Evolutionary conservation across 225 moss, liverwort and hornwort species (phyloP).

Genomic region (Bryum argenteum): DNA sequence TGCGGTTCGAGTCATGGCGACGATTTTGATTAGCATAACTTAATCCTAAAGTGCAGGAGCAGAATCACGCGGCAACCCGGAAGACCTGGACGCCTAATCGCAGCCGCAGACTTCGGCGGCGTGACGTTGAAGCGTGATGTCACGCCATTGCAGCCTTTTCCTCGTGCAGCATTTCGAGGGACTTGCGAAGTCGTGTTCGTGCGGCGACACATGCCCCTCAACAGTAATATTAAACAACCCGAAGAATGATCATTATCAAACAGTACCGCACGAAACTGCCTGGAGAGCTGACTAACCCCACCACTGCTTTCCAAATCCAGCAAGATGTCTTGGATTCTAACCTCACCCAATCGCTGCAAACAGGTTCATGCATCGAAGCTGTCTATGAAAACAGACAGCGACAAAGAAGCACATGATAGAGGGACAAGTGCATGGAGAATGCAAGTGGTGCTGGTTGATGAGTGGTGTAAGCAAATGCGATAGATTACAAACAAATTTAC

Average conservation of each 20-base stretch:
- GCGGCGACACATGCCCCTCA: too few relatives aligned
- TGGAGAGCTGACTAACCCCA: too few relatives aligned
- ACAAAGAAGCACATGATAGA: background rate
- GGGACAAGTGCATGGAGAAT: too few relatives aligned
- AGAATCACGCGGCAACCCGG: background rate
- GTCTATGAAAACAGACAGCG: background rate
- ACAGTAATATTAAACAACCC: too few relatives aligned
- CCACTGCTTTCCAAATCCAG: background rate
- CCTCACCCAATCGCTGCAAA: too few relatives aligned
- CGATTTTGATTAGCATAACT: too few relatives aligned
- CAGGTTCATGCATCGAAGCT: too few relatives aligned
- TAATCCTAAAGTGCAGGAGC: background rate
- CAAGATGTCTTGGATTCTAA: too few relatives aligned
- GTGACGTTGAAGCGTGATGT: conserved; percentile 16
- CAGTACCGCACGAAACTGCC: too few relatives aligned
- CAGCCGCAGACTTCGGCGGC: background rate
- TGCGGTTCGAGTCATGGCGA: background rate
- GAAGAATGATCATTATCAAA: too few relatives aligned
- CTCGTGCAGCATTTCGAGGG: background rate
- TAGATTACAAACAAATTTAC: conserved; percentile 26
- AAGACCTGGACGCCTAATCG: background rate
- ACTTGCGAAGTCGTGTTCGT: too few relatives aligned
- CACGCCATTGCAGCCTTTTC: background rate
- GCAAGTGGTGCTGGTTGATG: background rate
- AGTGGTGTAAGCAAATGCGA: background rate